These are phyloP conservation scores for Oldenlandia corymbosa DNA, from an alignment of 257 asterid genomes.

Conservation along the genomic window DNA sequence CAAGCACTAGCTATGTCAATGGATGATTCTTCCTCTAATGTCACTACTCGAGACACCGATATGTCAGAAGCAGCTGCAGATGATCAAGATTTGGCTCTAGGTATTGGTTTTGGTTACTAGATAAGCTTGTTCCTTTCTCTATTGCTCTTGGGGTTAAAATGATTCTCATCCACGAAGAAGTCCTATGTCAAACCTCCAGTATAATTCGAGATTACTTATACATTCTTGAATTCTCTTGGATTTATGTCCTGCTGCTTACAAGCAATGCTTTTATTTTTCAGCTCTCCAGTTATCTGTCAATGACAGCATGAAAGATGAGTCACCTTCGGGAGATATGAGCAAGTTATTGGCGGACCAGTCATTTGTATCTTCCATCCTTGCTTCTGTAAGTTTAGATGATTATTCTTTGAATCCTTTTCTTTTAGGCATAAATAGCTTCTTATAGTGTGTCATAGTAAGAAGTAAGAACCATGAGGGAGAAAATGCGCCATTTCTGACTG, in stretches of 20 bases:
- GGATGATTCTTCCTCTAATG: constrained; percentile 74
- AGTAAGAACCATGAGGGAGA: neutral
- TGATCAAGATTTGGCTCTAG: constrained; percentile 91
- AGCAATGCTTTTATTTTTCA: constrained; percentile 30
- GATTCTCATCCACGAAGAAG: neutral
- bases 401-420: too few species aligned
- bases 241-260: neutral
- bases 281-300: constrained; percentile 95
- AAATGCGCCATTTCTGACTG: neutral
- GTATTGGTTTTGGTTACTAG: constrained; percentile 28
- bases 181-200: too few species aligned
- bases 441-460: neutral
- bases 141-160: neutral
- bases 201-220: neutral
- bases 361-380: constrained; percentile 64
- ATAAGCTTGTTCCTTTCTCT: neutral
- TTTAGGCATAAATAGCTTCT: constrained; percentile 1
- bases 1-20: constrained; percentile 99
- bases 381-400: constrained; percentile 60
- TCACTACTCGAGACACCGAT: constrained; percentile 70
- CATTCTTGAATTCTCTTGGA: neutral
- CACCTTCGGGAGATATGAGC: constrained; percentile 62
- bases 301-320: constrained; percentile 57
- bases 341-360: constrained; percentile 74
- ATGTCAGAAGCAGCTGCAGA: constrained; percentile 94